phyloP scores from a whole-genome alignment of 2,329 filamentous ascomycete genomes.

The Xylaria sp. region DNA sequence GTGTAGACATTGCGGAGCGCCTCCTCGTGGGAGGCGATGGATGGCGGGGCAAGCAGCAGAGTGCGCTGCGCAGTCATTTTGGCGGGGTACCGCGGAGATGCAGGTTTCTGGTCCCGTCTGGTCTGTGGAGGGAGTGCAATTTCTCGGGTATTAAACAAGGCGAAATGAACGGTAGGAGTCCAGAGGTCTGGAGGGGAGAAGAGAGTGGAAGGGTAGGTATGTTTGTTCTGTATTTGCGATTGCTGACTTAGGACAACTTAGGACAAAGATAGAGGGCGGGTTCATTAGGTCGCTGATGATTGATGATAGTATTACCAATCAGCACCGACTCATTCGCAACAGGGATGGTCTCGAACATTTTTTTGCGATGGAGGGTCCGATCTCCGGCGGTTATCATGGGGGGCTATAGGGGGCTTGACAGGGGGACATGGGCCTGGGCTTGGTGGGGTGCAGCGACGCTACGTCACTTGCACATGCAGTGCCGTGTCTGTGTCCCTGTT shows the following conservation, averaged over 20 bases:
- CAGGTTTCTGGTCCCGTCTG: background rate
- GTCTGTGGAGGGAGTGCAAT: background rate
- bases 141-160: background rate
- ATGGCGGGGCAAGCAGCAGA: conserved; percentile 88
- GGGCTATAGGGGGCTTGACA: background rate
- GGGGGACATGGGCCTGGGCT: background rate
- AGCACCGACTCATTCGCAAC: conserved; percentile 14
- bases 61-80: conserved; percentile 55
- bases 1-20: conserved; percentile 74
- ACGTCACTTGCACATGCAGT: conserved; percentile 3
- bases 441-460: background rate
- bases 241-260: no score
- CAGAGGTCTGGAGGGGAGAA: background rate
- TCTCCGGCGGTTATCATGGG: conserved; percentile 12
- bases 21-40: conserved; percentile 83
- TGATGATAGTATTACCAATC: conserved; percentile 24
- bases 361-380: conserved; percentile 19
- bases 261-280: background rate
- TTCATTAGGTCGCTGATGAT: no score
- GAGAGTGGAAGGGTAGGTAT: background rate
- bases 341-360: conserved; percentile 10
- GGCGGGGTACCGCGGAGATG: conserved; percentile 30
- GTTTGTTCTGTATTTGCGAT: background rate
- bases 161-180: conserved; percentile 2
- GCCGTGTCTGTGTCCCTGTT: no score